phyloP scores from a whole-genome alignment of 1,139 yeast species.

The Tardiomyces blankii region DNA sequence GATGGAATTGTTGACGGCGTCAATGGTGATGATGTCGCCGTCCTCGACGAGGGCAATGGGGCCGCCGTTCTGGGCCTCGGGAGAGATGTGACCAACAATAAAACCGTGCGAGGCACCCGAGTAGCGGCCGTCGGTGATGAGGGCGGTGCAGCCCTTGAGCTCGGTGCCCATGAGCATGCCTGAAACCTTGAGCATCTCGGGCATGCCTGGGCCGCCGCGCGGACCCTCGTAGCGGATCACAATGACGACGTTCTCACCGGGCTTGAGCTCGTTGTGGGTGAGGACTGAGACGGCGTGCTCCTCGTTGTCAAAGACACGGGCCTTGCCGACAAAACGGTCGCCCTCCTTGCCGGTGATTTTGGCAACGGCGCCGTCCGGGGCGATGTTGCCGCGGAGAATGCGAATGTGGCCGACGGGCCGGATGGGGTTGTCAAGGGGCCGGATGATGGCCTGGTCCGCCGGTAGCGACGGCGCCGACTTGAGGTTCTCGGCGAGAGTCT shows the following conservation, averaged over 20 bases:
- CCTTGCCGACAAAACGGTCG: slow-evolving; percentile 50
- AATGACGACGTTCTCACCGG: slow-evolving; percentile 12
- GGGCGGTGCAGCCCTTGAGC: slow-evolving; percentile 11
- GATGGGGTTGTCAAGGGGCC: slow-evolving; percentile 10
- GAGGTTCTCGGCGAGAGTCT: slow-evolving; percentile 11
- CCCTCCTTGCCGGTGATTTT: slow-evolving; percentile 18
- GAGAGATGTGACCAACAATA: slow-evolving; percentile 15
- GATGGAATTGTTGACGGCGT: slow-evolving; percentile 9
- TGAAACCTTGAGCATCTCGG: slow-evolving; percentile 17
- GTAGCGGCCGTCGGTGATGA: slow-evolving; percentile 17
- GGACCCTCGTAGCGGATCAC: slow-evolving; percentile 17
- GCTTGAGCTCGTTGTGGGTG: slow-evolving; percentile 7
- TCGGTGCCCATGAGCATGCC: slow-evolving; percentile 12
- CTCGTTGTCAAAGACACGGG: slow-evolving; percentile 81
- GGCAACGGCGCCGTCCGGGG: slow-evolving; percentile 13
- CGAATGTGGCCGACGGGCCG: slow-evolving; percentile 12
- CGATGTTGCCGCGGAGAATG: slow-evolving; percentile 14
- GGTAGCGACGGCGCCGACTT: slow-evolving; percentile 6
- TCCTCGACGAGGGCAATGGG: slow-evolving; percentile 9
- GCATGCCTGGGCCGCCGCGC: slow-evolving; percentile 17
- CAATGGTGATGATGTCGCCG: slow-evolving; percentile 13
- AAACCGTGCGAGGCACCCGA: slow-evolving; percentile 17
- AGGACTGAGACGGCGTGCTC: slow-evolving; percentile 60
- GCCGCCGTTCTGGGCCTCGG: slow-evolving; percentile 14
- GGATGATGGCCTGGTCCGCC: slow-evolving; percentile 9